Evolutionary conservation across 2,329 filamentous ascomycete species (phyloP), one percentile per base, ranked within the genome.

Genomic region (Botrytis fabae): DNA sequence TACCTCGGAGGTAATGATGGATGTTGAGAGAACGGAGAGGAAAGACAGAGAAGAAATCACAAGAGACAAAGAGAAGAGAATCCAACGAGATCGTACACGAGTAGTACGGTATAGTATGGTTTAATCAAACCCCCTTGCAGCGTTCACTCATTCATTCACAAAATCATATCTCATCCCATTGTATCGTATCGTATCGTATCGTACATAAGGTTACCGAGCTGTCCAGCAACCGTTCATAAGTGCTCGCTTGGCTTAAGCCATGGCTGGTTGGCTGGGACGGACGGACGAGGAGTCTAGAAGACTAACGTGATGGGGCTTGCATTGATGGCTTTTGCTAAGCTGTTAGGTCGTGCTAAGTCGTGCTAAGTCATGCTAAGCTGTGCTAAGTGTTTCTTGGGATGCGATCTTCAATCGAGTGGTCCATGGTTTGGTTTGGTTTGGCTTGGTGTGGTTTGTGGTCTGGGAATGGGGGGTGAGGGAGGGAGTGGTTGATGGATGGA

Each of bases 191-290:
- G 35, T 35, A 9, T 25, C 20, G 18, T 38, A n/a, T 40, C 35
- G 38, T 7, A 40, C 18, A 35, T 38, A n/a, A n/a, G n/a, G n/a
- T n/a, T n/a, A 38, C 38, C 35, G 14, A 22, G 1, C 48, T 25
- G 22, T 20, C 59, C 4, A 9, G 38, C 16, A 42, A 38, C n/a
- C 59, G 59, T 38, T 61, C 32, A 57, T 10, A 18, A n/a, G 35
- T 40, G 35, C 59, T 61, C 59, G 59, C 59, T 61, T 61, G 59
- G 59, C 60, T 62, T 62, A 42, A 62, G 35, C 60, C 59, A 61
- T 14, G 35, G n/a, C 51, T 51, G 48, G 38, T 38, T 38, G 38
- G 38, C 38, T 38, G 38, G 38, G 38, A 38, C 38, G 38, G 38
- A 38, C 38, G 38, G 38, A 38, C 38, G 7, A 8, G 38, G 38